phyloP scores from a whole-genome alignment of 2,329 filamentous ascomycete species.

The Chaetomium olivaceum region DNA sequence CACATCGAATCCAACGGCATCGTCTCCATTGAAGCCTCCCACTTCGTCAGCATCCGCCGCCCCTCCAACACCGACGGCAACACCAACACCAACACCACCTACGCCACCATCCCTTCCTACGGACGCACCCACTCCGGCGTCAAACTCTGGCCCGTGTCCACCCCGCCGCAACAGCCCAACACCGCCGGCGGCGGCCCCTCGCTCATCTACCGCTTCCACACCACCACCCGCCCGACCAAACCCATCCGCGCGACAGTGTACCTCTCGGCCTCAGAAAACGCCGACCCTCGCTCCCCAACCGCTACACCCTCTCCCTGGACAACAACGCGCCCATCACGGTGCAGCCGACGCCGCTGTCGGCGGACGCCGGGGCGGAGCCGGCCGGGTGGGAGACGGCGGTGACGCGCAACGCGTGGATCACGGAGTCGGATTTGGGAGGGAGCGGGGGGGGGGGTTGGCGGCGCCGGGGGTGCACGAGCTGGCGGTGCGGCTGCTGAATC shows the following conservation, averaged over 20 bases:
- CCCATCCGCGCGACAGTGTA: constrained; percentile 32
- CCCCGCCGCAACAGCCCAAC: constrained; percentile 29
- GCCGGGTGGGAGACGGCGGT: constrained; percentile 36
- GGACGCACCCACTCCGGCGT: constrained; percentile 37
- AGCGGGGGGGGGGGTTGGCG: constrained; percentile 21
- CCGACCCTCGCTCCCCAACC: constrained; percentile 34
- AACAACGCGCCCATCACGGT: constrained; percentile 27
- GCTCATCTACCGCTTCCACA: constrained; percentile 35
- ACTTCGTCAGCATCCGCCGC: constrained; percentile 24
- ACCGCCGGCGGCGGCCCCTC: constrained; percentile 31
- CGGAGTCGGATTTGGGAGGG: constrained; percentile 30
- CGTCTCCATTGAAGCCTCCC: constrained; percentile 36
- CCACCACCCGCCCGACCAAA: constrained; percentile 21
- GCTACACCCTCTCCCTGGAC: constrained; percentile 36
- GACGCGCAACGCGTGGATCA: constrained; percentile 34
- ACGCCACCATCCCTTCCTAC: constrained; percentile 33
- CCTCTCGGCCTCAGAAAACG: constrained; percentile 37
- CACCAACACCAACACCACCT: background rate
- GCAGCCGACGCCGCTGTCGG: constrained; percentile 33
- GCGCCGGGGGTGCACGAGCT: constrained; percentile 34
- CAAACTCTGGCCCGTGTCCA: constrained; percentile 33
- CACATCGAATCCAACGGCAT: constrained; percentile 35
- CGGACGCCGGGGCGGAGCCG: constrained; percentile 31
- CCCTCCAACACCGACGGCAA: background rate
- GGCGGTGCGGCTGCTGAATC: constrained; percentile 35